These are phyloP conservation scores for Paragyromitra xinjiangensis DNA, from an alignment of 495 filamentous ascomycete genomes.

Conservation along the genomic window DNA sequence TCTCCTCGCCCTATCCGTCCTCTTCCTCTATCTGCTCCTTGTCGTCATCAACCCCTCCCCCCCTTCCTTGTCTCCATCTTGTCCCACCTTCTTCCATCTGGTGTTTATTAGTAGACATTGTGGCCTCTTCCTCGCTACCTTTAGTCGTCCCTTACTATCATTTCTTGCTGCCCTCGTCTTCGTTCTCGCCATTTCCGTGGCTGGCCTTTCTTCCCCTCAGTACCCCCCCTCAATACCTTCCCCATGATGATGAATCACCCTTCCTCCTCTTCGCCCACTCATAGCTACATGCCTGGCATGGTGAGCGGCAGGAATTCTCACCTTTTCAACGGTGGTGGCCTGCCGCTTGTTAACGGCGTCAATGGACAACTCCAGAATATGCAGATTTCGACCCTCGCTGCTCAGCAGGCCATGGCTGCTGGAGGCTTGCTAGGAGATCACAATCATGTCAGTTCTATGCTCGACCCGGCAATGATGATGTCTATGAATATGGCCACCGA, in stretches of 20 bases:
- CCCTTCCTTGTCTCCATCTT: slow-evolving; percentile 17
- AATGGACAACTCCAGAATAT: slow-evolving; percentile 55
- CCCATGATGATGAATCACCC: slow-evolving; percentile 56
- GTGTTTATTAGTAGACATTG: slow-evolving; percentile 54
- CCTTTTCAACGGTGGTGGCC: slow-evolving; percentile 47
- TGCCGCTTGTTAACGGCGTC: slow-evolving; percentile 55
- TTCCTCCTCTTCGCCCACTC: slow-evolving; percentile 50
- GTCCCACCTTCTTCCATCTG: slow-evolving; percentile 41
- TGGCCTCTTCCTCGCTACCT: slow-evolving; percentile 46
- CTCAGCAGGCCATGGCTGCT: slow-evolving; percentile 51
- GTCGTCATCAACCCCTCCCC: slow-evolving; percentile 51
- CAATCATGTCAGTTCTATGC: slow-evolving; percentile 46
- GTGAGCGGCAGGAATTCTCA: slow-evolving; percentile 46
- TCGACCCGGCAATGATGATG: slow-evolving; percentile 54
- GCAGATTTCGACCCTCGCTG: slow-evolving; percentile 54
- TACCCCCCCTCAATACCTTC: slow-evolving; percentile 31
- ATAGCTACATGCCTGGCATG: slow-evolving; percentile 53
- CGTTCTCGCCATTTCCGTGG: slow-evolving; percentile 10
- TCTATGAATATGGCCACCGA: slow-evolving; percentile 53
- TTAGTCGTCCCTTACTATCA: slow-evolving; percentile 23
- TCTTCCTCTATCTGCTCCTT: slow-evolving; percentile 27
- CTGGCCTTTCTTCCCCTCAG: slow-evolving; percentile 8
- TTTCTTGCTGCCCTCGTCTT: slow-evolving; percentile 4
- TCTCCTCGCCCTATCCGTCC: slow-evolving; percentile 20
- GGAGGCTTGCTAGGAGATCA: slow-evolving; percentile 49